Percentiles rank a stretch among this genome's conserved stretches.
Conservation (phyloP, 140 eudicot genomes). For the Bidens hawaiensis region DNA sequence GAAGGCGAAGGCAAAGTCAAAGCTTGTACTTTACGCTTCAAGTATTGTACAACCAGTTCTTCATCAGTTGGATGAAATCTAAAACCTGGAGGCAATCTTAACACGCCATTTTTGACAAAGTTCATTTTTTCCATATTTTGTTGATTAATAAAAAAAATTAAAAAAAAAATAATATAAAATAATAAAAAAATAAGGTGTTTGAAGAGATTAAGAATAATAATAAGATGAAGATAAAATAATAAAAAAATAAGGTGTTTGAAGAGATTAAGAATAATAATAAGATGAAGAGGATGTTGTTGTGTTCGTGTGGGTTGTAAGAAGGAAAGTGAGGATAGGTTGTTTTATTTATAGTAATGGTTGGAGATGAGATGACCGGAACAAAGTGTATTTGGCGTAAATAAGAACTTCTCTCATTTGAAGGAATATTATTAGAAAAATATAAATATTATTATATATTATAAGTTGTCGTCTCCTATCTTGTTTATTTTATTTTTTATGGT, state of each 20-base stretch:
- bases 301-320: slow-evolving; percentile 16
- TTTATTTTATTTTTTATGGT: not conserved
- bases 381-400: slow-evolving; percentile 58
- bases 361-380: slow-evolving; percentile 23
- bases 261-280: too few species aligned
- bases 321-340: slow-evolving; percentile 55
- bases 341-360: slow-evolving; percentile 66
- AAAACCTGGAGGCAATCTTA: slow-evolving; percentile 83
- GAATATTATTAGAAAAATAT: not conserved
- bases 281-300: not conserved
- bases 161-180: too few species aligned
- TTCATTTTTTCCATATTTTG: slow-evolving; percentile 47
- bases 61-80: slow-evolving; percentile 85
- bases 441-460: not conserved
- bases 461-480: not conserved
- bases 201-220: too few species aligned
- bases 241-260: too few species aligned
- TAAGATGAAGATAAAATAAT: too few species aligned
- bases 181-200: too few species aligned
- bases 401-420: slow-evolving; percentile 58
- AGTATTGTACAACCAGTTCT: slow-evolving; percentile 68
- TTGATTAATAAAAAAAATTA: too few species aligned
- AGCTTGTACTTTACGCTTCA: slow-evolving; percentile 55
- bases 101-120: slow-evolving; percentile 67
- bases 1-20: slow-evolving; percentile 70